phyloP scores from a whole-genome alignment of 345 rosid genomes.

The Euphorbia lathyris region DNA sequence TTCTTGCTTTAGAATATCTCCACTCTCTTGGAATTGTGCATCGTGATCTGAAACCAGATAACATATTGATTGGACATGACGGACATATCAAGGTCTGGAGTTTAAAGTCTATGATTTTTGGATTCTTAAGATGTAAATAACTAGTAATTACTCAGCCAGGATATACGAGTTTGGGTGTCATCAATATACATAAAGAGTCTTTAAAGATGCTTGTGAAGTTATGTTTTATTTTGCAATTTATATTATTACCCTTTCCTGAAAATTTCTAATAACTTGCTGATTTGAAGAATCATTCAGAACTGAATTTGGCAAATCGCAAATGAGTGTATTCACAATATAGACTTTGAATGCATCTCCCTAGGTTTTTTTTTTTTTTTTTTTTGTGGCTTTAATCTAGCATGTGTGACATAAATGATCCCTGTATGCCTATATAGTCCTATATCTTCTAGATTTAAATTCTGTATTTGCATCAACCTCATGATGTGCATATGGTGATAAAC shows the following conservation, averaged over 20 bases:
- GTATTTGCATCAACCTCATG: slow-evolving; percentile 13
- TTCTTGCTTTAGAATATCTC: slow-evolving; percentile 84
- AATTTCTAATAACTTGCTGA: background rate
- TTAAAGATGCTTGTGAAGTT: background rate
- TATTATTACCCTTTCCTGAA: background rate
- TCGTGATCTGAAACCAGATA: slow-evolving; percentile 86
- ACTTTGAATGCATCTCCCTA: background rate
- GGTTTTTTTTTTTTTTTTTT: background rate
- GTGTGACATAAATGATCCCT: background rate
- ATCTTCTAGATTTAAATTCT: background rate
- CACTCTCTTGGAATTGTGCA: slow-evolving; percentile 77
- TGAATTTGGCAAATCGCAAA: background rate
- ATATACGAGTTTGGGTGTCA: background rate
- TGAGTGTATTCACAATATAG: background rate
- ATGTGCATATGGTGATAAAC: slow-evolving; percentile 13
- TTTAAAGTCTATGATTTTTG: slow-evolving; percentile 15
- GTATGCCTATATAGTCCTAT: background rate
- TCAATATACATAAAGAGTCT: background rate
- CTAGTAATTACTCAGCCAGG: background rate
- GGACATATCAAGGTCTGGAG: slow-evolving; percentile 81
- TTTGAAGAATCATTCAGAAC: background rate
- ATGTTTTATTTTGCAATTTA: background rate
- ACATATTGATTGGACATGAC: slow-evolving; percentile 73
- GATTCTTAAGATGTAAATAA: background rate
- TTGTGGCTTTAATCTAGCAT: background rate